Base-by-base conservation (phyloP, 2,329 filamentous ascomycete species). In the Ustulina deusta region DNA sequence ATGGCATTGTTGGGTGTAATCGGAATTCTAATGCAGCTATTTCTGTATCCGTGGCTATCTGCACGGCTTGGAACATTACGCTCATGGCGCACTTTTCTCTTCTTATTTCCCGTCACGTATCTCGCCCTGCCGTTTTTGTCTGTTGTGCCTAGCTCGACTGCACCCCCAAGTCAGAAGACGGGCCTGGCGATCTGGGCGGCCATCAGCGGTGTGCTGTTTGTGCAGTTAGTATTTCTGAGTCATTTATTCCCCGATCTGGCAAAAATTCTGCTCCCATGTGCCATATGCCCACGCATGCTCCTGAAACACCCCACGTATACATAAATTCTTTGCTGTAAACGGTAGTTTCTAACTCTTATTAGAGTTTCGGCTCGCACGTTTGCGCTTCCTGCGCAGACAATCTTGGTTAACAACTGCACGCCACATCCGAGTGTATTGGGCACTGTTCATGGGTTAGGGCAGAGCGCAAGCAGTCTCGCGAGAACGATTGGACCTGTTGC, bases 1-100 rank as follows among this genome's bases (percentile, higher is more conserved):
- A 93, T 94, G 82, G 89, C 92, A 2, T 89, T 92, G 59, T 85
- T 96, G 17, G 93, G 93, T 9, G 80, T 87, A 56, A 89, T 95
- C 49, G 93, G 93, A n/a, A 90, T 96, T 42, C 81, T 84, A 0
- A 82, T 96, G 52, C 91, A 94, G 77, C 85, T 93, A 11, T 82
- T 91, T 57, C 80, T 93, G 10, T 95, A 94, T 75, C 92, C 92
- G 1, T 80, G 81, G 34, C 80, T 93, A 20, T 92, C 92, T 54
- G 81, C 84, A 1, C 85, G 85, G 2, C 84, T 93, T 1, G 93
- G 92, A 38, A 91, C 91, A 1, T 80, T 94, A 60, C 82, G 83
- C 5, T 90, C 89, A 49, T 93, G 90, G 84, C 87, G 90, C 3
- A 79, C 85, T n/a, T 92, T 89, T 44, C 82, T 94, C 0, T 85